A percentile compares a stretch with the other conserved stretches of the same genome.
Conservation (phyloP, 2,329 filamentous ascomycete genomes). For the Penicillium sp. region DNA sequence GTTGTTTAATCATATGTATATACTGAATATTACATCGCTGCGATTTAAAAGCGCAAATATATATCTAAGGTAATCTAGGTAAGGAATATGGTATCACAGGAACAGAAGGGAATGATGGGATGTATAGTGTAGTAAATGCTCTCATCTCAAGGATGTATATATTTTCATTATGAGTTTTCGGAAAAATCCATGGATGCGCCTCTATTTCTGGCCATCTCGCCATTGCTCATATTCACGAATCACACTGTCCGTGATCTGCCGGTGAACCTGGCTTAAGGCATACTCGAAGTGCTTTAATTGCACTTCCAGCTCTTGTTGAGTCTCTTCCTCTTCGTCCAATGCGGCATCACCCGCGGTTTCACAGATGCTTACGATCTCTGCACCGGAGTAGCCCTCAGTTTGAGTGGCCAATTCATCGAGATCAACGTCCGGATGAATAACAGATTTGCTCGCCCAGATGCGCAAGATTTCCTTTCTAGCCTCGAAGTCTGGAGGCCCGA, state of each 20-base stretch:
- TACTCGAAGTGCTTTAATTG: conserved; percentile 45
- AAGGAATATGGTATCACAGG: background rate
- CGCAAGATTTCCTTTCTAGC: conserved; percentile 75
- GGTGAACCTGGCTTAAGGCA: conserved; percentile 49
- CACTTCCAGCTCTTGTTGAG: conserved; percentile 38
- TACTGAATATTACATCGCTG: background rate
- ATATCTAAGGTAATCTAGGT: background rate
- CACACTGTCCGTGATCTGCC: conserved; percentile 61
- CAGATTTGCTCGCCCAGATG: conserved; percentile 63
- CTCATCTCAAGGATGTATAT: background rate
- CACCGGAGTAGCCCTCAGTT: conserved; percentile 80
- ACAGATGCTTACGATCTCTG: conserved; percentile 70
- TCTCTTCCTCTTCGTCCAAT: conserved; percentile 52
- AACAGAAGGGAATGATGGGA: background rate
- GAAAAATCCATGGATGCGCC: background rate
- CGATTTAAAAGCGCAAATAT: background rate
- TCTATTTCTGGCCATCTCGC: conserved; percentile 31
- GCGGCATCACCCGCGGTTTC: conserved; percentile 52
- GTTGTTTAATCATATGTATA: background rate
- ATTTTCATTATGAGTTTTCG: background rate
- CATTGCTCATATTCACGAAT: conserved; percentile 60
- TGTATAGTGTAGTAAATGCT: background rate
- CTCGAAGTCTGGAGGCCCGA: conserved; percentile 72
- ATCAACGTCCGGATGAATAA: conserved; percentile 64
- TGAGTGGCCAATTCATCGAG: conserved; percentile 60